These are phyloP conservation scores for Mycena vulgaris DNA, from an alignment of 768 basidiomycete species.

Conservation along the genomic window DNA sequence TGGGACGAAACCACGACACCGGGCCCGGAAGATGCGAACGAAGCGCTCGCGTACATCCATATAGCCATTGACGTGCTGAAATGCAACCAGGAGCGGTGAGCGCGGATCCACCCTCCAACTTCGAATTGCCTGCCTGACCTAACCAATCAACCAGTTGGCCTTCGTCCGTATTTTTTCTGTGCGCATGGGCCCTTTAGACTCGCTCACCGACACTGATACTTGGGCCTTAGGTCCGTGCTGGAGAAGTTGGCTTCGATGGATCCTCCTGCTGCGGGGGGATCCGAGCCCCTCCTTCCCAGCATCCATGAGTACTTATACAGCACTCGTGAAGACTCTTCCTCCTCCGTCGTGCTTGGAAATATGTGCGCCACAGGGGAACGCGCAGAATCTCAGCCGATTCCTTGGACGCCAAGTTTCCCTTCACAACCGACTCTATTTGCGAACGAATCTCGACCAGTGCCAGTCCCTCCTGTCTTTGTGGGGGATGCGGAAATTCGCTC, in stretches of 20 bases:
- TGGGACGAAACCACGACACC: not conserved
- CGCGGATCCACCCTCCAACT: too few relatives aligned
- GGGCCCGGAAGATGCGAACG: not conserved
- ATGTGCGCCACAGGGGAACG: too few relatives aligned
- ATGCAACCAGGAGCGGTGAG: conserved; percentile 2
- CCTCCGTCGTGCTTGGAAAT: not conserved
- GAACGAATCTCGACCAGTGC: not conserved
- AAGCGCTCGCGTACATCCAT: not conserved
- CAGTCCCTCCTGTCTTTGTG: not conserved
- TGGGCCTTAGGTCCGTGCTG: not conserved
- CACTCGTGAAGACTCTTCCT: not conserved
- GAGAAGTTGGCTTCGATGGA: not conserved
- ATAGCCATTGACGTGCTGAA: not conserved
- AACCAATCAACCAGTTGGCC: not conserved
- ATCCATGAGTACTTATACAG: too few relatives aligned
- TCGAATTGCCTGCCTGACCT: not conserved
- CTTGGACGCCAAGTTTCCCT: not conserved
- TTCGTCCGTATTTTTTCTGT: not conserved
- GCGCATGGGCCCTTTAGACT: not conserved
- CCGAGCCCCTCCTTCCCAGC: too few relatives aligned
- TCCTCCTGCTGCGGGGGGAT: not conserved
- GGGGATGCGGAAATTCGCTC: conserved; percentile 12
- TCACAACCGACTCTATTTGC: not conserved
- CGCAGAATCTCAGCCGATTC: not conserved
- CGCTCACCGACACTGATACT: not conserved